These are phyloP conservation scores for Pichia sporocuriosa DNA, from an alignment of 805 yeast genomes.

Conservation along the genomic window DNA sequence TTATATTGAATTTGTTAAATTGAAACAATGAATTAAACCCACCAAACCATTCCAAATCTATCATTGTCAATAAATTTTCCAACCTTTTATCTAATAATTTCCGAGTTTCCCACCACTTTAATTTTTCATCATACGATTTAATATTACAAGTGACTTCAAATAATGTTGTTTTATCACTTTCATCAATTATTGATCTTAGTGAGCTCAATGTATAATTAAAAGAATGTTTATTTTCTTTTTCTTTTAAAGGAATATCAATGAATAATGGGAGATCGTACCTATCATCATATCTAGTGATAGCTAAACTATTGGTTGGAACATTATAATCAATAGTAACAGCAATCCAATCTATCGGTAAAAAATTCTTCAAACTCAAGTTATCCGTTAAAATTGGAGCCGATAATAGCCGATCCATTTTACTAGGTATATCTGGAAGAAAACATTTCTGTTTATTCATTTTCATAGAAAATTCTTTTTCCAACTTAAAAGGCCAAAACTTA, in stretches of 20 bases:
- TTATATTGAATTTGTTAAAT: slow-evolving; percentile 24
- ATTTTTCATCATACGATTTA: slow-evolving; percentile 51
- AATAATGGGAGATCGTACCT: slow-evolving; percentile 25
- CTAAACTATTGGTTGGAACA: slow-evolving; percentile 47
- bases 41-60: slow-evolving; percentile 69
- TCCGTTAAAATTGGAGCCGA: slow-evolving; percentile 1
- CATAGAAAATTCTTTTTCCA: slow-evolving; percentile 16
- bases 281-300: slow-evolving; percentile 29
- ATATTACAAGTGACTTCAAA: slow-evolving; percentile 45
- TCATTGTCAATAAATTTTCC: slow-evolving; percentile 41
- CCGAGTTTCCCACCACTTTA: slow-evolving; percentile 74
- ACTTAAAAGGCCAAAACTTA: slow-evolving; percentile 8
- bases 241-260: slow-evolving; percentile 52
- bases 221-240: slow-evolving; percentile 36
- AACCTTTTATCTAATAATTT: slow-evolving; percentile 54
- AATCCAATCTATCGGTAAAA: slow-evolving; percentile 46
- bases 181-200: slow-evolving; percentile 38
- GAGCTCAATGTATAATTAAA: neutral
- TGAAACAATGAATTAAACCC: slow-evolving; percentile 65
- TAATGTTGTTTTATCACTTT: slow-evolving; percentile 58
- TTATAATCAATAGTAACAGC: slow-evolving; percentile 59
- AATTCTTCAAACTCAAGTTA: slow-evolving; percentile 2
- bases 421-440: slow-evolving; percentile 14
- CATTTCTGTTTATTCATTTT: slow-evolving; percentile 15
- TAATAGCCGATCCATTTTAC: too few relatives aligned